Evolutionary conservation across 2,329 filamentous ascomycete genomes (phyloP).

Genomic region (Colletotrichum cordylinicola): DNA sequence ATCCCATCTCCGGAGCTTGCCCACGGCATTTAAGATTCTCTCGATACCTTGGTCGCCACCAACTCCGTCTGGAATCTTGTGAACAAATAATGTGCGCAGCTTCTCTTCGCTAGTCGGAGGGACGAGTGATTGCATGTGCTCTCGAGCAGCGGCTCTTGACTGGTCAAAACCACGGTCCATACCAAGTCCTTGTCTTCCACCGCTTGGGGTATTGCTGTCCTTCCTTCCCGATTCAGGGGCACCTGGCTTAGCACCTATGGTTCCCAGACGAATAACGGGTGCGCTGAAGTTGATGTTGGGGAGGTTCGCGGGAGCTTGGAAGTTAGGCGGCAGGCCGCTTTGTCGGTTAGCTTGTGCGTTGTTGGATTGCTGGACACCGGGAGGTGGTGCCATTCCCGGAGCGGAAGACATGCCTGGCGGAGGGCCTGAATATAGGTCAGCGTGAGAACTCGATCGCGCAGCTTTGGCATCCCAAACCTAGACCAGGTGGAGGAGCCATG

Average conservation of each 20-base stretch:
- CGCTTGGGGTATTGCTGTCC: slow-evolving; percentile 44
- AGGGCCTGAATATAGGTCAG: slow-evolving; percentile 56
- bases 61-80: slow-evolving; percentile 80
- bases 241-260: slow-evolving; percentile 70
- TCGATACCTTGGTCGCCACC: slow-evolving; percentile 82
- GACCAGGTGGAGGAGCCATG: slow-evolving; percentile 80
- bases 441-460: not conserved
- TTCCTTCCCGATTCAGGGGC: slow-evolving; percentile 46
- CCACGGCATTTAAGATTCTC: slow-evolving; percentile 77
- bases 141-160: slow-evolving; percentile 69
- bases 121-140: slow-evolving; percentile 73
- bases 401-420: slow-evolving; percentile 82
- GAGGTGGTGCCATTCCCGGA: slow-evolving; percentile 80
- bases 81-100: slow-evolving; percentile 87
- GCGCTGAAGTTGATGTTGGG: slow-evolving; percentile 99
- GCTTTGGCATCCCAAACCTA: slow-evolving; percentile 63
- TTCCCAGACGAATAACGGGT: slow-evolving; percentile 92
- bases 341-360: slow-evolving; percentile 79
- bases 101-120: slow-evolving; percentile 92
- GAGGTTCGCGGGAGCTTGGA: slow-evolving; percentile 89
- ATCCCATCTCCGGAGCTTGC: slow-evolving; percentile 85
- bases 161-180: slow-evolving; percentile 72
- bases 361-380: slow-evolving; percentile 78
- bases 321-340: slow-evolving; percentile 79
- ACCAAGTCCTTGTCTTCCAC: slow-evolving; percentile 55